Conservation (phyloP, 2,329 filamentous ascomycete species). For the Fusarium agapanthi region DNA sequence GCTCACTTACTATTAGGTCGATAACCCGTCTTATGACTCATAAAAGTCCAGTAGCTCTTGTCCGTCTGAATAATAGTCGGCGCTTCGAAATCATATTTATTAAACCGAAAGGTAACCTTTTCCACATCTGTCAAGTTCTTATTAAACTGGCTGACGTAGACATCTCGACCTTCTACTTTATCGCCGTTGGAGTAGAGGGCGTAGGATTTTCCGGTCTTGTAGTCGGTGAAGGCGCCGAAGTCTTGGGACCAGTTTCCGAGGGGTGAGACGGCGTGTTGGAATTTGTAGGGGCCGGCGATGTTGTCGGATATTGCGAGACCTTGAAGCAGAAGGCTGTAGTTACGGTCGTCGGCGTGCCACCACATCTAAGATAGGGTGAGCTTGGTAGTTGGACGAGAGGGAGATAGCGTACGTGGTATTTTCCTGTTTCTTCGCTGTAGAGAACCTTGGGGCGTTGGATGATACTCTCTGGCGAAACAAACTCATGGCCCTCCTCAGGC, state of each 20-base stretch:
- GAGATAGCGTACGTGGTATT: constrained; percentile 61
- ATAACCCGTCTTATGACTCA: constrained; percentile 72
- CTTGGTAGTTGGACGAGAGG: rapidly evolving
- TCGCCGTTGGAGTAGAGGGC: constrained; percentile 69
- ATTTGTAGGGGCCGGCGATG: constrained; percentile 63
- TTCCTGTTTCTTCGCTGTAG: constrained; percentile 60
- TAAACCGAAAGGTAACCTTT: constrained; percentile 61
- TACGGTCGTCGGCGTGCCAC: constrained; percentile 69
- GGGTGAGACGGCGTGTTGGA: constrained; percentile 61
- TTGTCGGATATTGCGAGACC: constrained; percentile 63
- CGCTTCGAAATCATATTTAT: constrained; percentile 68
- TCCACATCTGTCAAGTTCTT: constrained; percentile 60
- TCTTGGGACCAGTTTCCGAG: constrained; percentile 71
- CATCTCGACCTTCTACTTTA: constrained; percentile 61
- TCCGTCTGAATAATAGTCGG: constrained; percentile 69
- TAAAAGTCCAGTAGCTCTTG: constrained; percentile 66
- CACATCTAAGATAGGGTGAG: constrained; percentile 54
- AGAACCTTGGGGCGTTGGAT: constrained; percentile 71
- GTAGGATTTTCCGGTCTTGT: constrained; percentile 64
- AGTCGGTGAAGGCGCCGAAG: constrained; percentile 68
- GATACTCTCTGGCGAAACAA: constrained; percentile 63
- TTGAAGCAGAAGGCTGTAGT: constrained; percentile 64
- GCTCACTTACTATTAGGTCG: constrained; percentile 59
- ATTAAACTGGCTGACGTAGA: constrained; percentile 65
- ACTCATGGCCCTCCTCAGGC: constrained; percentile 62